These are phyloP conservation scores for Hyaloscypha finlandica DNA, from an alignment of 495 filamentous ascomycete species.

Conservation along the genomic window DNA sequence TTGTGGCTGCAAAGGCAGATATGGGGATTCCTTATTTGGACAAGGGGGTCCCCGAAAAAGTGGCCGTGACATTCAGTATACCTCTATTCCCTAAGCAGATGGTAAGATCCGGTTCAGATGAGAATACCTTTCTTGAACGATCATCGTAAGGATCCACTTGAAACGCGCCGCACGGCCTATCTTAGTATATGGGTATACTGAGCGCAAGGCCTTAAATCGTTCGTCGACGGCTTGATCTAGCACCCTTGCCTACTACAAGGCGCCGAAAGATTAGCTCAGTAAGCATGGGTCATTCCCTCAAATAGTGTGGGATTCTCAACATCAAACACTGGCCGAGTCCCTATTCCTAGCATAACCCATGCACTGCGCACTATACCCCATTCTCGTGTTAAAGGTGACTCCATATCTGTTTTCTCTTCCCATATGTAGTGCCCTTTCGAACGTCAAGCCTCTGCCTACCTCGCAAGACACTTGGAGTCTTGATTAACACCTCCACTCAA, in stretches of 20 bases:
- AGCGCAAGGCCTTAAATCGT: conserved; percentile 20
- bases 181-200: conserved; percentile 6
- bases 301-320: conserved; percentile 30
- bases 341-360: conserved; percentile 30
- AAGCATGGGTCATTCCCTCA: conserved; percentile 25
- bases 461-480: conserved; percentile 25
- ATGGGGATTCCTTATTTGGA: too few species aligned
- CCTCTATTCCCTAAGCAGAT: conserved; percentile 28
- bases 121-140: conserved; percentile 15
- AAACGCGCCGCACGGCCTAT: conserved; percentile 24
- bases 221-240: conserved; percentile 26
- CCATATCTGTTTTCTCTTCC: conserved; percentile 21
- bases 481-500: conserved; percentile 25
- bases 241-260: conserved; percentile 33
- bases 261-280: conserved; percentile 27
- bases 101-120: conserved; percentile 31
- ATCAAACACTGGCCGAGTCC: conserved; percentile 34
- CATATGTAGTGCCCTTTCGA: conserved; percentile 26
- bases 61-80: conserved; percentile 30
- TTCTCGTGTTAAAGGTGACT: conserved; percentile 7
- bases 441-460: conserved; percentile 16
- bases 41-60: too few species aligned
- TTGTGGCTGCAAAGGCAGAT: too few species aligned
- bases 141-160: conserved; percentile 24
- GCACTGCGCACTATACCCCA: conserved; percentile 29